Evolutionary conservation across 805 yeast genomes (phyloP), one percentile per base, ranked within the genome.

Genomic region (Wickerhamomyces bovis): DNA sequence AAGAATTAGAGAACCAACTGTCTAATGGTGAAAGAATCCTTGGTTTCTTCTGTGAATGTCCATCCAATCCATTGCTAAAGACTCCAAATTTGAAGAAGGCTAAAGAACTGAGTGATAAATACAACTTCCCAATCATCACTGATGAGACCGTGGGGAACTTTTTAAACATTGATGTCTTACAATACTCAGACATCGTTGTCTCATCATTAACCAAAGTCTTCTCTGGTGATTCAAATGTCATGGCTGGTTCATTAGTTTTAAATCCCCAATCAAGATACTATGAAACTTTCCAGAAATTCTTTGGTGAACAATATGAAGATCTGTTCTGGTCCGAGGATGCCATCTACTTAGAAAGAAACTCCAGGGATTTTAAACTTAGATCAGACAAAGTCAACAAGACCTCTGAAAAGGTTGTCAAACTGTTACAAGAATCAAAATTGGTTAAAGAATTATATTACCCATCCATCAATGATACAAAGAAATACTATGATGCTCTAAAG

Each of bases 81-180:
- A 85, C 96, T 40, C 96, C 97, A 1, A 79, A 95, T 62, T 68
- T 94, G 58, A 62, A 63, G 38, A 76, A 81, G 55, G 76, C 89
- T 48, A 75, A 83, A 46, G 61, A 72, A 45, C 72, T 94, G 45
- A 81, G 95, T 4, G 78, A 78, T 49, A 71, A 82, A 54, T 86
- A 75, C 67, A 74, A 76, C 2, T 94, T 94, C 66, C 81, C 82
- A 15, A 80, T 94, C 30, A 86, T 87, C 16, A 84, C 94, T 36
- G 99, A 94, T 67, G 99, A 94, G 61, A 94, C 98, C 1, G 85
- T 90, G 20, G 97, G 97, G 15, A 94, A 94, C 58, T 83, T 89
- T 60, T 73, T 85, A 50, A 94, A 94, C 65, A 76, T 89, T 43
- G 85, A 88, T 54, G 85, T 85, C 5, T 70, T 89, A 47, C 85